phyloP scores from a whole-genome alignment of 2,329 filamentous ascomycete genomes.

The Neophaeococcomyces aloes region DNA sequence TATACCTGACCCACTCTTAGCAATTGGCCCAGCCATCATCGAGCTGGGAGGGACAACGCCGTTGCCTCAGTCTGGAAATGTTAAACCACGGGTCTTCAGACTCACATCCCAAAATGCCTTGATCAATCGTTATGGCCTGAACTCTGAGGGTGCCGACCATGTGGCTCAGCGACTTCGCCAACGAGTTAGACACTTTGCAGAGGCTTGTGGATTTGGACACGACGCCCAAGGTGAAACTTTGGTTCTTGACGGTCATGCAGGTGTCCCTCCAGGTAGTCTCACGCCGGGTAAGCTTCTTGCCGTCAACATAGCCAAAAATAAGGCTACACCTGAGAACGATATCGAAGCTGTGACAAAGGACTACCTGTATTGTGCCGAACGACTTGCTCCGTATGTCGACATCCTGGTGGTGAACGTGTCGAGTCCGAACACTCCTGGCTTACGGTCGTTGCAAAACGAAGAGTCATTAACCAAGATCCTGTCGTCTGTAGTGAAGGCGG shows the following conservation, averaged over 20 bases:
- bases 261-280: constrained; percentile 75
- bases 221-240: constrained; percentile 54
- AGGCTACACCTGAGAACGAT: constrained; percentile 74
- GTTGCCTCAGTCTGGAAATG: constrained; percentile 77
- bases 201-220: constrained; percentile 54
- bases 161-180: constrained; percentile 71
- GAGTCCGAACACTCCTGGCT: constrained; percentile 86
- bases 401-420: constrained; percentile 97
- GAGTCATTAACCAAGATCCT: constrained; percentile 75
- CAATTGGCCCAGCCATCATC: constrained; percentile 72
- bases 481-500: constrained; percentile 70
- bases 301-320: constrained; percentile 96
- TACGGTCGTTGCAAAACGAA: constrained; percentile 74
- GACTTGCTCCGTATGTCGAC: constrained; percentile 78
- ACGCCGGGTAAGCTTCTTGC: constrained; percentile 64
- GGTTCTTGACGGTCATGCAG: constrained; percentile 64
- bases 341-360: constrained; percentile 66
- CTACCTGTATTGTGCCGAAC: constrained; percentile 81
- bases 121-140: constrained; percentile 93
- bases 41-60: constrained; percentile 90
- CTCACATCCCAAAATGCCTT: constrained; percentile 72
- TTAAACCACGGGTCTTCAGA: constrained; percentile 77
- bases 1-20: constrained; percentile 74
- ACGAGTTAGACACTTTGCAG: constrained; percentile 67
- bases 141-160: constrained; percentile 78